phyloP scores from a whole-genome alignment of 352 stramenopile species.

The Globisporangium polare region DNA sequence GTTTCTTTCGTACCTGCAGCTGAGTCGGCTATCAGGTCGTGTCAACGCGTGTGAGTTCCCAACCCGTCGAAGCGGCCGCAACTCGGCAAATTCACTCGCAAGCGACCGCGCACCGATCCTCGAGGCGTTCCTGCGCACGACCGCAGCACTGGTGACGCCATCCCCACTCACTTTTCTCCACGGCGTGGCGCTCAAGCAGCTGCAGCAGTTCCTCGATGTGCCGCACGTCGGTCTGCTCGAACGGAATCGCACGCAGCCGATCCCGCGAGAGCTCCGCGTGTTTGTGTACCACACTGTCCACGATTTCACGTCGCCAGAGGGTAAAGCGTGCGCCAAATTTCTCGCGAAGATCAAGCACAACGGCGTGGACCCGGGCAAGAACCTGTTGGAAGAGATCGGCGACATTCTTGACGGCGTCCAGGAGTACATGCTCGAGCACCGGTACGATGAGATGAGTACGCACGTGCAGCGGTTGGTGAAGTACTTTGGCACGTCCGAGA shows the following conservation, averaged over 20 bases:
- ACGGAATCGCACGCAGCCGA: constrained; percentile 76
- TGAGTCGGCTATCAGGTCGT: constrained; percentile 63
- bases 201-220: constrained; percentile 81
- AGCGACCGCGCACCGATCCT: constrained; percentile 67
- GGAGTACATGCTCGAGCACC: constrained; percentile 85
- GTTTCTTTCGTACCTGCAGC: constrained; percentile 18
- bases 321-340: constrained; percentile 78
- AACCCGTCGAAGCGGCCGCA: constrained; percentile 48
- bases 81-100: constrained; percentile 55
- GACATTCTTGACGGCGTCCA: constrained; percentile 79
- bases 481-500: constrained; percentile 20
- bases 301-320: constrained; percentile 69
- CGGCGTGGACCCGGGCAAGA: constrained; percentile 40
- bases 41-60: constrained; percentile 72
- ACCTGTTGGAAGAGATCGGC: constrained; percentile 67
- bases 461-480: constrained; percentile 66
- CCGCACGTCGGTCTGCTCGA: constrained; percentile 64
- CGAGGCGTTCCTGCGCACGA: constrained; percentile 73
- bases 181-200: constrained; percentile 67
- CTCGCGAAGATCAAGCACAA: constrained; percentile 50
- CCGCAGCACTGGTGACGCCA: constrained; percentile 66
- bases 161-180: constrained; percentile 74
- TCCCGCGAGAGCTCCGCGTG: constrained; percentile 68
- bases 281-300: constrained; percentile 82
- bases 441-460: constrained; percentile 70